Base-by-base conservation (phyloP, 2,329 filamentous ascomycete species). In the Colletotrichum horii region DNA sequence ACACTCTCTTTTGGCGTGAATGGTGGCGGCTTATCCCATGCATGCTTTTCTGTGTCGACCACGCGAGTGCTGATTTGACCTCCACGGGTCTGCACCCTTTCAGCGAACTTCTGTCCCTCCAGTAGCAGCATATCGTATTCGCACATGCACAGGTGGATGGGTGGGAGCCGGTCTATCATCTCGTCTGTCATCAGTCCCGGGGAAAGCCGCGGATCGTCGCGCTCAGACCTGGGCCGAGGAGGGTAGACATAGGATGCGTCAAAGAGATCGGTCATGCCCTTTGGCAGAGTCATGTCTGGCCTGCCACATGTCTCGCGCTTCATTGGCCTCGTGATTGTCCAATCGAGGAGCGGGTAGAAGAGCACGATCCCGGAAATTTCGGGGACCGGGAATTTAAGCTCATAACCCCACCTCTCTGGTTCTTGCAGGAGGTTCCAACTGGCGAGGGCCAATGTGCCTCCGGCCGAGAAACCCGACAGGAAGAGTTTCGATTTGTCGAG, bases 111-210 rank as follows among this genome's bases (percentile, higher is more conserved):
- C 75, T 93, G 85, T 14, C 90, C 91, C 80, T 93, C 91, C 3
- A 84, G 85, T 12, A 91, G 86, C n/a, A 93, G 82, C 90, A 93
- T 93, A 80, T 93, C 91, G 81, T 88, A 90, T 83, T 93, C 92
- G 83, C 92, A 93, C 4, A 92, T 88, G 78, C 90, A 91, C 56
- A 93, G 83, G 22, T 93, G 85, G 4, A 93, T 82, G 19, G 89
- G 88, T 1, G 88, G 85, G 4, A 92, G 88, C 52, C 90, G 85
- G 14, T 83, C 83, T 5, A 93, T 78, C n/a, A 90, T 79, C 32
- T 87, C 86, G 77, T 91, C 88, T 0, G 87, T 82, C 72, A 92
- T 91, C 9, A 90, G 86, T 5, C 88, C 89, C 0, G 92, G 92
- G 0, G 91, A 92, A 5, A 94, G 84, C 24, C 88, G 88, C 3